A percentile compares a stretch with the other conserved stretches of the same genome.
Evolutionary conservation across 306 rosid genomes (phyloP).

Genomic region (apple (Malus domestica)): DNA sequence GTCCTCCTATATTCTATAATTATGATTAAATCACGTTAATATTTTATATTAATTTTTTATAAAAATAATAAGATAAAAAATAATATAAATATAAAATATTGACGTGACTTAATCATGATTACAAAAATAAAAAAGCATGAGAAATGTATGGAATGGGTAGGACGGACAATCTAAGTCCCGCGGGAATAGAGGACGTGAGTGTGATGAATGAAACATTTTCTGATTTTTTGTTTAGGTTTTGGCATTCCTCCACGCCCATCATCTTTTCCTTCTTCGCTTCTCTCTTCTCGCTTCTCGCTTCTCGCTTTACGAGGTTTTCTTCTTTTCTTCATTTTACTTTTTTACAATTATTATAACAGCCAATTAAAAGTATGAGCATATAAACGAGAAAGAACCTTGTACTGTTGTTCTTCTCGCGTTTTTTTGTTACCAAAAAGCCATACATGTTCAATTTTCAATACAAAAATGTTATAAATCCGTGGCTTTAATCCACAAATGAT

Average conservation of each 20-base stretch:
- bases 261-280: slow-evolving; percentile 14
- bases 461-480: neutral
- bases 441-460: neutral
- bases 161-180: neutral
- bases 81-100: too few species aligned
- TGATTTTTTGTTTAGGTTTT: slow-evolving; percentile 13
- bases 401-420: neutral
- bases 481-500: neutral
- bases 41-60: too few species aligned
- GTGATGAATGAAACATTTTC: slow-evolving; percentile 38
- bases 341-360: neutral
- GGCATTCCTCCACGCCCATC: slow-evolving; percentile 39
- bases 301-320: slow-evolving; percentile 38
- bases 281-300: neutral
- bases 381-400: neutral
- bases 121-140: too few species aligned
- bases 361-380: neutral
- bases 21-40: accelerated
- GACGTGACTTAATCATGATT: accelerated
- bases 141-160: accelerated
- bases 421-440: neutral
- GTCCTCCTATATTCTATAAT: accelerated
- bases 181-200: slow-evolving; percentile 6
- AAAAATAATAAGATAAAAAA: too few species aligned
- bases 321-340: neutral